Percentiles rank a stretch among this genome's conserved stretches.
Evolutionary conservation across 2,329 filamentous ascomycete genomes (phyloP).

Genomic region (Aspergillus fischeri): DNA sequence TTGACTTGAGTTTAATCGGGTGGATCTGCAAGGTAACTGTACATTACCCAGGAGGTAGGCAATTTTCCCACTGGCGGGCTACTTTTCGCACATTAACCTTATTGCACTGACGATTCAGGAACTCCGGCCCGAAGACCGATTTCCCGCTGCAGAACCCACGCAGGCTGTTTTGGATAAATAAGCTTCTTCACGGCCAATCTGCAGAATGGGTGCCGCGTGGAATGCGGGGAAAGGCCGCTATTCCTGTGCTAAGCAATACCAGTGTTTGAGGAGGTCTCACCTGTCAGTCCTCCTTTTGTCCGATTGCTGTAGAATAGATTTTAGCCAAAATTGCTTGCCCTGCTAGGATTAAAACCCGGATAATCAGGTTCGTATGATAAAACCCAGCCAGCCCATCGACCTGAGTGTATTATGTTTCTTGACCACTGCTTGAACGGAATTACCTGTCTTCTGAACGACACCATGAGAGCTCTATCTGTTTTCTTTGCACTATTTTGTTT

Average conservation of each 20-base stretch:
- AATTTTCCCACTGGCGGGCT: too few species aligned
- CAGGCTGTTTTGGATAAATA: background rate
- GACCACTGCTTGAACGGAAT: background rate
- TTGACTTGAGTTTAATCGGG: background rate
- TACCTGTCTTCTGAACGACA: background rate
- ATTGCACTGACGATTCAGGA: background rate
- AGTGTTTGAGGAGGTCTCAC: background rate
- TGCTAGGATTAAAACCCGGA: too few species aligned
- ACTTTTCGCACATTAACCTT: background rate
- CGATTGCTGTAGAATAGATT: background rate
- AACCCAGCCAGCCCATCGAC: background rate
- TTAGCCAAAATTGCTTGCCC: background rate
- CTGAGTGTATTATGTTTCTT: background rate
- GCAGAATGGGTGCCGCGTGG: background rate
- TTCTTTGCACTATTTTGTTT: background rate
- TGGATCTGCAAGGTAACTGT: too few species aligned
- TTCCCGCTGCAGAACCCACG: background rate
- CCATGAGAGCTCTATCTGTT: background rate
- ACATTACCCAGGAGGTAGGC: too few species aligned
- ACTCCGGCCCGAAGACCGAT: background rate
- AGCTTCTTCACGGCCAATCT: background rate
- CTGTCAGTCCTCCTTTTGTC: background rate
- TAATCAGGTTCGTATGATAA: background rate
- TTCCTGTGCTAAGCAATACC: background rate
- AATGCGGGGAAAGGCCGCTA: background rate